These are phyloP conservation scores for Trichoderma reesei DNA, from an alignment of 495 filamentous ascomycete genomes.

Conservation along the genomic window DNA sequence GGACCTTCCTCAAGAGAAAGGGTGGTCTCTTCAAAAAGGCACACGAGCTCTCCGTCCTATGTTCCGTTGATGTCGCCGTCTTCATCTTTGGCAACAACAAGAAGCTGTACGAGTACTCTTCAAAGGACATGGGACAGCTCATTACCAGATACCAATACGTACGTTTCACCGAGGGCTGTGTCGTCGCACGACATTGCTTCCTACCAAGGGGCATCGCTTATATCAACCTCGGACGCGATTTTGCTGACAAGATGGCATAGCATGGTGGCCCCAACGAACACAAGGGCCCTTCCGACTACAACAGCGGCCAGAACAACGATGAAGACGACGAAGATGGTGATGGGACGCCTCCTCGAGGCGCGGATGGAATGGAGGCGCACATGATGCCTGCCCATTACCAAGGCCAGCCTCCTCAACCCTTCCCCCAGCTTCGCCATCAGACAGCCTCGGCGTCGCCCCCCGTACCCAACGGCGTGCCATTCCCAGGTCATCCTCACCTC, in stretches of 20 bases:
- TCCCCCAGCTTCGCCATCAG: slow-evolving; percentile 68
- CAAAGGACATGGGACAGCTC: slow-evolving; percentile 82
- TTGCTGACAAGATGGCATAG: slow-evolving; percentile 40
- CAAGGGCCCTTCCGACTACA: slow-evolving; percentile 90
- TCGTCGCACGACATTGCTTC: not conserved
- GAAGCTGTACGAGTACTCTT: slow-evolving; percentile 96
- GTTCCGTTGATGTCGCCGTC: slow-evolving; percentile 95
- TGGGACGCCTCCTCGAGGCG: slow-evolving; percentile 52
- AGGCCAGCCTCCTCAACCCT: slow-evolving; percentile 48
- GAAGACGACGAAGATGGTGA: slow-evolving; percentile 81
- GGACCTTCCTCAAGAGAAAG: slow-evolving; percentile 97
- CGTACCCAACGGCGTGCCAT: slow-evolving; percentile 67
- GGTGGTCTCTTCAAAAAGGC: slow-evolving; percentile 99
- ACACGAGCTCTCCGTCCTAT: slow-evolving; percentile 94
- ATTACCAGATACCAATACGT: slow-evolving; percentile 83
- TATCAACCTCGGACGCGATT: slow-evolving; percentile 9
- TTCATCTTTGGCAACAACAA: slow-evolving; percentile 98
- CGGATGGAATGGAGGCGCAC: slow-evolving; percentile 27
- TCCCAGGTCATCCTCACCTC: slow-evolving; percentile 32
- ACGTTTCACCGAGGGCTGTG: slow-evolving; percentile 27
- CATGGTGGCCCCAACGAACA: slow-evolving; percentile 90
- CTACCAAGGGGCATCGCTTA: not conserved
- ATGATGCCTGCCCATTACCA: slow-evolving; percentile 73
- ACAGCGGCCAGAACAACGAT: slow-evolving; percentile 68
- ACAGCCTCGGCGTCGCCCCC: slow-evolving; percentile 87